Conservation (phyloP, 139 green algal species). For the Chlorella sp. region DNA sequence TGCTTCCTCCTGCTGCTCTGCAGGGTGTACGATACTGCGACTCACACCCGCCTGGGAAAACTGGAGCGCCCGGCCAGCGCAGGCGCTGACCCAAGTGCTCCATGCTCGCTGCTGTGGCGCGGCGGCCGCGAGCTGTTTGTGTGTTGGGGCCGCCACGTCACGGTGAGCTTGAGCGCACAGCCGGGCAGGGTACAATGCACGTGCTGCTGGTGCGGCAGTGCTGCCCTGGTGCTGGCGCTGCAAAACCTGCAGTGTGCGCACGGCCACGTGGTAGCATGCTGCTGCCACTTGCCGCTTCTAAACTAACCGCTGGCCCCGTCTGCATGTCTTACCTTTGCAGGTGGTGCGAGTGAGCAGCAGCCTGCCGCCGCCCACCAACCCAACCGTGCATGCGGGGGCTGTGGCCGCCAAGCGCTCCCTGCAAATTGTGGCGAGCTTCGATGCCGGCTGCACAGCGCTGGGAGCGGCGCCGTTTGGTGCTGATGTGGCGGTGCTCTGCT, state of each 20-base stretch:
- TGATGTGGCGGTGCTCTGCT: constrained; percentile 73
- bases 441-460: constrained; percentile 26
- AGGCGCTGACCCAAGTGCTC: neutral
- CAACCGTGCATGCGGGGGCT: too few relatives aligned
- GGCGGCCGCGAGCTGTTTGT: constrained; percentile 74
- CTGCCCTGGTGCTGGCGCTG: too few relatives aligned
- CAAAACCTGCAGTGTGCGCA: too few relatives aligned
- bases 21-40: constrained; percentile 83
- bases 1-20: too few relatives aligned
- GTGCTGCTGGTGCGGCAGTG: too few relatives aligned
- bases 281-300: too few relatives aligned
- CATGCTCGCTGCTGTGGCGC: constrained; percentile 68
- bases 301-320: too few relatives aligned
- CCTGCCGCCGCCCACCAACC: neutral
- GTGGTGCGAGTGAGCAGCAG: neutral
- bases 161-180: too few relatives aligned
- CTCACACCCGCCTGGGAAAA: constrained; percentile 54
- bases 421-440: constrained; percentile 60
- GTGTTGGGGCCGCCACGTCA: constrained; percentile 77
- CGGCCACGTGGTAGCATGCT: too few relatives aligned
- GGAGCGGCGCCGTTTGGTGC: constrained; percentile 81
- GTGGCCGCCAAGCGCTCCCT: constrained; percentile 25
- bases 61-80: constrained; percentile 32
- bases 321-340: constrained; percentile 29
- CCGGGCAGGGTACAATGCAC: too few relatives aligned